Conservation (phyloP, 768 basidiomycete species). For the Lyophyllum semitale region DNA sequence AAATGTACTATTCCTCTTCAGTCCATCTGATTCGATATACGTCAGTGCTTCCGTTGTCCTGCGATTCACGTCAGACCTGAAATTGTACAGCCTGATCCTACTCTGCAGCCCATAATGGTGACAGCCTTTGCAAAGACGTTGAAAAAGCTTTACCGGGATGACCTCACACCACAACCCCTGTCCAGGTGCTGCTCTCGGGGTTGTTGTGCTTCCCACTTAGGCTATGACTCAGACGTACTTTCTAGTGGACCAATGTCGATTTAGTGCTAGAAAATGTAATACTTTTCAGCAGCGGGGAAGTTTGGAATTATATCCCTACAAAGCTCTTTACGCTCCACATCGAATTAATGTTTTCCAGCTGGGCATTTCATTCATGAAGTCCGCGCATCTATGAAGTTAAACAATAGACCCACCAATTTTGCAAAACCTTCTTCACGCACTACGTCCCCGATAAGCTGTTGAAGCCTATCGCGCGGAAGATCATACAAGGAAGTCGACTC, state of each 20-base stretch:
- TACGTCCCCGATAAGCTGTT: conserved; percentile 58
- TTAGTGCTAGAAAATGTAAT: neutral
- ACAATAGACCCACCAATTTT: conserved; percentile 56
- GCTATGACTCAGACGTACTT: neutral
- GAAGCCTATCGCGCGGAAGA: conserved; percentile 52
- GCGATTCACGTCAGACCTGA: neutral
- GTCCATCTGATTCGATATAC: neutral
- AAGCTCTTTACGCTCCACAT: conserved; percentile 54
- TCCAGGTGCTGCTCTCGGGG: no score
- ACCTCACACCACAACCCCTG: no score
- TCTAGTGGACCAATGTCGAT: neutral
- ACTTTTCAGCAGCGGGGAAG: neutral
- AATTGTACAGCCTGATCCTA: neutral
- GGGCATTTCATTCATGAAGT: neutral
- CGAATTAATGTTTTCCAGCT: conserved; percentile 56
- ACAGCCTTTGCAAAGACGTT: neutral
- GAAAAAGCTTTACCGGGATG: neutral
- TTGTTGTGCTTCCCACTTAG: no score
- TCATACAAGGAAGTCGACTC: conserved; percentile 53
- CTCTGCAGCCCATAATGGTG: neutral
- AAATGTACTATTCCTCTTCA: neutral
- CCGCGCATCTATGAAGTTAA: neutral
- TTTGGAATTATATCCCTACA: conserved; percentile 20
- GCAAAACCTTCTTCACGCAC: conserved; percentile 78
- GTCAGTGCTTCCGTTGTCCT: neutral